phyloP scores from a whole-genome alignment of 2,329 filamentous ascomycete species.

The Venturia oleaginea region DNA sequence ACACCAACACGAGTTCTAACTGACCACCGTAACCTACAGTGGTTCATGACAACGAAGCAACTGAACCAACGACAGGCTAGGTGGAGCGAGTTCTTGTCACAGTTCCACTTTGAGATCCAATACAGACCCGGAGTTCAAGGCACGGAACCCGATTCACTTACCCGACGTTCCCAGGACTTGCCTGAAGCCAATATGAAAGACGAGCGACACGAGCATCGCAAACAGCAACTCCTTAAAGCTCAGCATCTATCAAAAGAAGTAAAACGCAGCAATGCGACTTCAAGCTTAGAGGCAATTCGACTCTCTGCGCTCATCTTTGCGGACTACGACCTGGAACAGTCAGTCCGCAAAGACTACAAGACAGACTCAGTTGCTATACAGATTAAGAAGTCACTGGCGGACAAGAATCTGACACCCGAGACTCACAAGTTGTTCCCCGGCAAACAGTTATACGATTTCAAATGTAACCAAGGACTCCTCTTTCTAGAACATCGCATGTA shows the following conservation, averaged over 20 bases:
- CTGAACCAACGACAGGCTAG: conserved; percentile 17
- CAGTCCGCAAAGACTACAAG: background rate
- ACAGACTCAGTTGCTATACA: background rate
- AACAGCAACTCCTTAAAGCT: background rate
- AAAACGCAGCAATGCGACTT: background rate
- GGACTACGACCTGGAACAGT: background rate
- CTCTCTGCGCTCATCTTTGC: background rate
- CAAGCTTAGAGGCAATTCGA: background rate
- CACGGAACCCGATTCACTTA: background rate
- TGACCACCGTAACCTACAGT: conserved; percentile 23
- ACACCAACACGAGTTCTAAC: conserved; percentile 16
- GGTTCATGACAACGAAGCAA: conserved; percentile 24
- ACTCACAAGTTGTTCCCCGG: background rate
- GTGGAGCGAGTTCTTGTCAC: background rate
- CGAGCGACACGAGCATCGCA: background rate
- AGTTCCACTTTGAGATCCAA: background rate
- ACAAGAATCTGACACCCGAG: background rate
- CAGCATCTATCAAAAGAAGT: background rate
- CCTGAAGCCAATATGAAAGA: background rate
- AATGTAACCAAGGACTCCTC: background rate
- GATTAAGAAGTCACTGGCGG: background rate
- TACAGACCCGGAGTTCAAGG: background rate
- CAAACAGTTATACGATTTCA: background rate
- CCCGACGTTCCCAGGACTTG: background rate
- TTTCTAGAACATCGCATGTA: background rate